Evolutionary conservation across 139 green algal species (phyloP), one percentile per base, ranked within the genome.

Genomic region (Closterium sp.): DNA sequence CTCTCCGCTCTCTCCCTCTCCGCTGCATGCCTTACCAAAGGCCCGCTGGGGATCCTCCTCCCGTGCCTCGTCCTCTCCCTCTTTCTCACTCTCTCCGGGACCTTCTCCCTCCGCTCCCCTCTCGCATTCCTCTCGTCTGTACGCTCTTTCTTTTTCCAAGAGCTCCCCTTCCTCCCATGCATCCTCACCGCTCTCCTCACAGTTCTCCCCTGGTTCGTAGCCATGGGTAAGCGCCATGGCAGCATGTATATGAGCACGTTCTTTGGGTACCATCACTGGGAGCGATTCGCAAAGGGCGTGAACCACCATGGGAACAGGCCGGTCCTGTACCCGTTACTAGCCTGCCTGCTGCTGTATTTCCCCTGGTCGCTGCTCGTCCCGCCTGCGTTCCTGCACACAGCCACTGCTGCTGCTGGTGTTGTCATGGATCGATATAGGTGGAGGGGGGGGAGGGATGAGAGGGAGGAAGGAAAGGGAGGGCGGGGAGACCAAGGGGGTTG

Each of bases 241-340:
- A 28, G 12, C 33, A 69, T 34, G 85, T 95, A 95, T 34, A 9
- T 92, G 33, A 34, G 28, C 33, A 94, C 91, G 21, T 95, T 95
- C 66, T 95, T 95, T 35, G 93, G 93, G 31, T 95, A 95, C 34
- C 93, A 95, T 87, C 92, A 95, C 28, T 93, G 33, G 87, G 90
- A 94, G 92, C 81, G 92, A 85, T 94, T 91, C 84, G 34, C 87
- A 12, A 87, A 81, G 87, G 93, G 93, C 0, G 93, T 95, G 23
- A 95, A 95, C 55, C 93, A 95, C 88, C 93, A 95, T 35, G 93
- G 87, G 30, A 88, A 66, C 9, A 38, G 87, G 38, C 93, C 93
- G 16, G 36, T 43, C 12, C 92, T 85, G 85, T 95, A 91, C 87
- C 36, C 88, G 21, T 25, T 90, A 6, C 35, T 85, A 16, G 69